phyloP scores from a whole-genome alignment of 495 filamentous ascomycete genomes.

The Darksidea phi region DNA sequence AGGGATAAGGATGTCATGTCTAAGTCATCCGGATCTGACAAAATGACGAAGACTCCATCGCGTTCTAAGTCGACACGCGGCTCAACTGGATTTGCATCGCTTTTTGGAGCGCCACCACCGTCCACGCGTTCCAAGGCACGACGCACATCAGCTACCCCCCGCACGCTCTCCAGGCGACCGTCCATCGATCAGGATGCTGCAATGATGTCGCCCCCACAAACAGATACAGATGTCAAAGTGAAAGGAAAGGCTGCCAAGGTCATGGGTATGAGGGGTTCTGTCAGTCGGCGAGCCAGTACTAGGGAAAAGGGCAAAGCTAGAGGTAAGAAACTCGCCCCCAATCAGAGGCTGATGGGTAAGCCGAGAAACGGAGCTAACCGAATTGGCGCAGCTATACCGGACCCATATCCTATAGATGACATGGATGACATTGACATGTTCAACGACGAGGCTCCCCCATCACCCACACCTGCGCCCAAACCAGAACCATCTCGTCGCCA shows the following conservation, averaged over 20 bases:
- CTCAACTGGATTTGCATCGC: constrained; percentile 50
- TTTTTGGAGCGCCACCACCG: constrained; percentile 55
- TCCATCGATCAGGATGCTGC: constrained; percentile 54
- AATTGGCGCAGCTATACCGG: constrained; percentile 47
- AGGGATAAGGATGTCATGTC: constrained; percentile 50
- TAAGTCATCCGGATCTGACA: constrained; percentile 57
- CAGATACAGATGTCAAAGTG: constrained; percentile 50
- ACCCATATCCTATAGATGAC: constrained; percentile 60
- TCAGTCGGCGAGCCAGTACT: constrained; percentile 31
- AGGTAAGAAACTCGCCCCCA: constrained; percentile 34
- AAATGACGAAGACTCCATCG: constrained; percentile 48
- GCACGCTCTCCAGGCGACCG: constrained; percentile 39
- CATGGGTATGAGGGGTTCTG: constrained; percentile 51
- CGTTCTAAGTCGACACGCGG: constrained; percentile 47
- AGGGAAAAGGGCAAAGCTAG: constrained; percentile 41
- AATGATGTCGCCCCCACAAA: constrained; percentile 53
- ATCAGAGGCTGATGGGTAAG: constrained; percentile 1
- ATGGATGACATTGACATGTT: constrained; percentile 52
- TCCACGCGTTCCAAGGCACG: constrained; percentile 50
- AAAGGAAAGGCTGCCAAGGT: constrained; percentile 59
- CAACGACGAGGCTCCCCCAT: constrained; percentile 39
- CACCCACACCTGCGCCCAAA: constrained; percentile 28
- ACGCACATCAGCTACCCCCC: constrained; percentile 45
- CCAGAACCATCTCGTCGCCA: constrained; percentile 28
- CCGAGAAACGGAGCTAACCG: constrained; percentile 29